A percentile compares a stretch with the other conserved stretches of the same genome.
These are phyloP conservation scores for Fusarium coffeatum DNA, from an alignment of 2,329 filamentous ascomycete genomes.

Conservation along the genomic window DNA sequence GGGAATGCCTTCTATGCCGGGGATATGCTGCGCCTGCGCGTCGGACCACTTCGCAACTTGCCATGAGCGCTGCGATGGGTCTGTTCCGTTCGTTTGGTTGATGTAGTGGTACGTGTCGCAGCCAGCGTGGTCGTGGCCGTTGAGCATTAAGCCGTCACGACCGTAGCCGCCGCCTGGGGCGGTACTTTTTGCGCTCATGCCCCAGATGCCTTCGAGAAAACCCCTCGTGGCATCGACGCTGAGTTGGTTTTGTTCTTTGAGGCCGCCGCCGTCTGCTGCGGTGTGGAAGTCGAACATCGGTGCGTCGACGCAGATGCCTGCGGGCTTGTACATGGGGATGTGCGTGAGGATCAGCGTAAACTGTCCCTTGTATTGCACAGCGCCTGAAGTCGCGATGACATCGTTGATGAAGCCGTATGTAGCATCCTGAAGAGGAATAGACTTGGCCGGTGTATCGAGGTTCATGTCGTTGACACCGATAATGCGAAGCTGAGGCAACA, in stretches of 20 bases:
- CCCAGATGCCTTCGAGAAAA: conserved; percentile 87
- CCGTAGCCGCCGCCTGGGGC: conserved; percentile 73
- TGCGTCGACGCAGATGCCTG: conserved; percentile 83
- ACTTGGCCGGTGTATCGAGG: conserved; percentile 83
- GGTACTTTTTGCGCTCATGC: conserved; percentile 72
- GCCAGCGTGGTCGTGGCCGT: conserved; percentile 94
- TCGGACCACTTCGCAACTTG: conserved; percentile 61
- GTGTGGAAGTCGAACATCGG: conserved; percentile 86
- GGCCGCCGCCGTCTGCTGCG: conserved; percentile 71
- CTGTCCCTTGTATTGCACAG: conserved; percentile 70
- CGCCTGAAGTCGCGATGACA: conserved; percentile 70
- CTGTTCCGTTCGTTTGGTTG: conserved; percentile 66
- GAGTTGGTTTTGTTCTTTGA: conserved; percentile 93
- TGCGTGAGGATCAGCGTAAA: conserved; percentile 92
- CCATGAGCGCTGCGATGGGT: conserved; percentile 59
- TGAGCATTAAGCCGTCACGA: conserved; percentile 82
- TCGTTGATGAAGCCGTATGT: conserved; percentile 83
- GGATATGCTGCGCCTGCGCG: conserved; percentile 56
- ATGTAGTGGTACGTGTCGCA: conserved; percentile 90
- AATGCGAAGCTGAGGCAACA: conserved; percentile 79
- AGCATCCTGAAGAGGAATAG: conserved; percentile 73
- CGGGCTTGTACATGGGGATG: conserved; percentile 86
- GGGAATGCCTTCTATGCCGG: conserved; percentile 60
- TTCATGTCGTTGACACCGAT: conserved; percentile 94
- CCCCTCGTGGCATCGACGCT: conserved; percentile 76